phyloP scores from a whole-genome alignment of 2,329 filamentous ascomycete species.

The Polychaeton citri region DNA sequence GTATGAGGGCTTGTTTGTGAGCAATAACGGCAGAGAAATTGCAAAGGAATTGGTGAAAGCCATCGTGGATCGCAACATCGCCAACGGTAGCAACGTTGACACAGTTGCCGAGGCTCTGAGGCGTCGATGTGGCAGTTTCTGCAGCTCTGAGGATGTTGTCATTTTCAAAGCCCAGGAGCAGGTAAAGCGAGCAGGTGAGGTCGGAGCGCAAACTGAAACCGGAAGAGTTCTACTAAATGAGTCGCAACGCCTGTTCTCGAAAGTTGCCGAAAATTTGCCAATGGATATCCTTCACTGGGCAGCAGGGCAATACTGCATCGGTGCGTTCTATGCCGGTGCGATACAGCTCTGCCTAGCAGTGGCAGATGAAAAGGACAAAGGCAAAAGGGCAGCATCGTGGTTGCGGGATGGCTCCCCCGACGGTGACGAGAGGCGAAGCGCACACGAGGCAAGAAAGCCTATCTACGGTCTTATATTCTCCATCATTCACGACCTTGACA shows the following conservation, averaged over 20 bases:
- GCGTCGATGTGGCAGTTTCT: constrained; percentile 89
- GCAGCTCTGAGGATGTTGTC: constrained; percentile 89
- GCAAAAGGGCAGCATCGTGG: constrained; percentile 75
- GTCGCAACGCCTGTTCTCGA: constrained; percentile 74
- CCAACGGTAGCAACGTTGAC: constrained; percentile 92
- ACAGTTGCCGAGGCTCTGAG: constrained; percentile 91
- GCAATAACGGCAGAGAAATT: constrained; percentile 65
- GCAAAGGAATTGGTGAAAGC: constrained; percentile 93
- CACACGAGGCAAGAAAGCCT: constrained; percentile 57
- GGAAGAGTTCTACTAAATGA: constrained; percentile 74
- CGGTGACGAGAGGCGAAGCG: constrained; percentile 53
- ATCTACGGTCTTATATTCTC: constrained; percentile 82
- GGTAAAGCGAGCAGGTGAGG: constrained; percentile 74
- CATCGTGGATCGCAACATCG: constrained; percentile 95
- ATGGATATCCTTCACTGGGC: constrained; percentile 68
- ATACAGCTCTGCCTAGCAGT: constrained; percentile 78
- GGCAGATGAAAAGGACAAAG: constrained; percentile 72
- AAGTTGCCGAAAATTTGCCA: constrained; percentile 72
- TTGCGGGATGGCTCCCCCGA: constrained; percentile 68
- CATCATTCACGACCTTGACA: constrained; percentile 67
- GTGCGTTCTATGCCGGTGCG: constrained; percentile 83
- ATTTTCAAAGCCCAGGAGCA: constrained; percentile 98
- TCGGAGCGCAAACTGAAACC: constrained; percentile 58
- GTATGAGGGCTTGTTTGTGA: constrained; percentile 77
- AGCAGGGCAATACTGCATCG: constrained; percentile 61